phyloP scores from a whole-genome alignment of 257 asterid genomes.

The Linderniella brevidens region DNA sequence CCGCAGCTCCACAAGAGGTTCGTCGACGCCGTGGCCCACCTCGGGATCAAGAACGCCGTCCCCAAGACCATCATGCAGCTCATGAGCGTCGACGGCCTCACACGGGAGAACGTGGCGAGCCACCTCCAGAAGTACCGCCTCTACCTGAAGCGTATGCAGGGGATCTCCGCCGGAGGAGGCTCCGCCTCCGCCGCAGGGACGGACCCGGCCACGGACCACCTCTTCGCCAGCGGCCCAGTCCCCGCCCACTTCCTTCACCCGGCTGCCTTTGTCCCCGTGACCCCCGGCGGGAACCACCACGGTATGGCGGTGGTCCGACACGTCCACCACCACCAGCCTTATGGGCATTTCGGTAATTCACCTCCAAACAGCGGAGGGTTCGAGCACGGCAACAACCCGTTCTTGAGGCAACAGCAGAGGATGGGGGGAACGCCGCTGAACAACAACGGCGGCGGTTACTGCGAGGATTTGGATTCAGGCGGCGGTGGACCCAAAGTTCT shows the following conservation, averaged over 20 bases:
- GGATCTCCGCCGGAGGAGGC: slow-evolving; percentile 14
- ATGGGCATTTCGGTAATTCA: slow-evolving; percentile 21
- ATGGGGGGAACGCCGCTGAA: slow-evolving; percentile 3
- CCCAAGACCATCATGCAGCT: slow-evolving; percentile 42
- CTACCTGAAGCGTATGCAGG: slow-evolving; percentile 41
- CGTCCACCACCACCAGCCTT: slow-evolving; percentile 31
- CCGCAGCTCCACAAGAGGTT: slow-evolving; percentile 44
- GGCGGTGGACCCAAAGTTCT: slow-evolving; percentile 52
- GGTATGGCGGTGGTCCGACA: slow-evolving; percentile 26
- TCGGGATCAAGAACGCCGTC: slow-evolving; percentile 37
- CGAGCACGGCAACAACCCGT: slow-evolving; percentile 17
- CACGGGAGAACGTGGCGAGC: slow-evolving; percentile 43
- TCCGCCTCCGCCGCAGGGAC: slow-evolving; percentile 16
- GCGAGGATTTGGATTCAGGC: slow-evolving; percentile 47
- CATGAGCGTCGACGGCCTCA: slow-evolving; percentile 42
- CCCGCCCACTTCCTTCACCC: slow-evolving; percentile 65
- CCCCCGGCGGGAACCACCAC: slow-evolving; percentile 39
- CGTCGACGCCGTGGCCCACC: slow-evolving; percentile 39
- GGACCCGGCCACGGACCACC: slow-evolving; percentile 42
- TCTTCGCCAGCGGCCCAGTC: slow-evolving; percentile 64
- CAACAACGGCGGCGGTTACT: slow-evolving; percentile 17
- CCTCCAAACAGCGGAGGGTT: slow-evolving; percentile 22
- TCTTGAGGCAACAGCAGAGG: slow-evolving; percentile 42
- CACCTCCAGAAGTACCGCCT: slow-evolving; percentile 38
- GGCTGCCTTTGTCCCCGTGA: slow-evolving; percentile 24